Base-by-base conservation (phyloP, 805 yeast genomes). In the Candida oleophila region DNA sequence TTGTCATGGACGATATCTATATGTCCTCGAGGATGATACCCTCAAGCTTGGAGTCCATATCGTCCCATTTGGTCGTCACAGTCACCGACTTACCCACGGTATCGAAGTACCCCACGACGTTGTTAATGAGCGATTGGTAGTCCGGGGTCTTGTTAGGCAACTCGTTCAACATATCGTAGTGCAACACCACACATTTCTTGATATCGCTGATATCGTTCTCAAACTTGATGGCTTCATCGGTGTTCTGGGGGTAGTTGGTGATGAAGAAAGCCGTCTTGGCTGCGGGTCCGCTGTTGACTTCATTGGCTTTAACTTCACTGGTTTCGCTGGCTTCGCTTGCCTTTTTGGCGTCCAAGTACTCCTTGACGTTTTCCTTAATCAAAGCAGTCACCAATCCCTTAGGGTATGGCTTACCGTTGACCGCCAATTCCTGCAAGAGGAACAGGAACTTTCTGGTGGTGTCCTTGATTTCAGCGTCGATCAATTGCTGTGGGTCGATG, bases 221-320 rank as follows among this genome's bases (percentile, higher is more conserved):
- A 51, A 87, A 87, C 55, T 79, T 81, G 44, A 83, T 78, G 2
- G 89, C 85, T 49, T 86, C 91, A 42, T 78, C 78, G 35, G 87
- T 74, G 20, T 73, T 70, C 42, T 71, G 74, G 2, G 92, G 91
- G 57, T 78, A 85, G 55, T 83, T 79, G 22, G 77, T 57, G 42
- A 86, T 60, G 0, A 83, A 53, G 33, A 82, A 78, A 35, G 69
- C 68, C 25, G 81, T 77, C 28, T 74, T 69, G 19, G 2, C 75
- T 3, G 32, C 65, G 16, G 4, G 4, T 8, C 18, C 16, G 22
- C 52, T 38, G 18, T 50, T 45, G 2, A 51, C 22, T 21, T 49
- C 55, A 18, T 22, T 20, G 22, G 53, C 38, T 19, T 50, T 45
- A 2, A 51, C 22, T 21, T 49, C 55, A 19, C 54, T 11, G 14